Evolutionary conservation across 2,329 filamentous ascomycete genomes (phyloP), one percentile per base, ranked within the genome.

Genomic region (Sphaerulina musiva): DNA sequence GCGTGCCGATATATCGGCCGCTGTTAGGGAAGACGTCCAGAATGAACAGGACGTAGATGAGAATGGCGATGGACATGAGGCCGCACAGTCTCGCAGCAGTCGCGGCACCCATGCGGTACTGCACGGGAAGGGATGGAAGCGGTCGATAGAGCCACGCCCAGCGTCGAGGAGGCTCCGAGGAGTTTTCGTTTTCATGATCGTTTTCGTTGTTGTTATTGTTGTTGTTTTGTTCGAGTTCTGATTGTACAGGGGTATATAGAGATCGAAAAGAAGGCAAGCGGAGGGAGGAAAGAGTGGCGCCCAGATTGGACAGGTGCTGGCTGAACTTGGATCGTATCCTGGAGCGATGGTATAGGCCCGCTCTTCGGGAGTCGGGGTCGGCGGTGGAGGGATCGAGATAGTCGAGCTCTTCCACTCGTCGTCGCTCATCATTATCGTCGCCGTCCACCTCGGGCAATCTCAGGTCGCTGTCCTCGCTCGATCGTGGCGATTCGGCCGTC

Each of bases 381-480:
- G 58, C 53, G 34, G 48, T 54, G 23, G 57, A 57, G 9, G 69
- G 68, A 62, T 95, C 89, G 64, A 89, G 81, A 41, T 95, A 82
- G 62, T 95, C 89, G 79, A 95, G 84, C 78, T 96, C 87, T 67
- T 95, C 83, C 75, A 97, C 85, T 72, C 93, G 88, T 61, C 86
- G 80, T 59, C 88, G 83, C 64, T 75, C 74, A 63, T 66, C 75
- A 70, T 69, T 26, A 6, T 26, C 65, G 72, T 66, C 78, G 70
- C 71, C 81, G 75, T 68, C 71, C 47, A 75, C 76, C 57, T 80
- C 81, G 46, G 74, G 78, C 60, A 77, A 74, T 55, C 74, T 76
- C 63, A 76, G 66, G 54, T 75, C 73, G 58, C 62, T 73, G 56
- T 79, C 84, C 60, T 78, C 74, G 70, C 73, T 82, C 47, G 75